Conservation (phyloP, 371 early-diverging fungal species). For the Mucor circinelloides region DNA sequence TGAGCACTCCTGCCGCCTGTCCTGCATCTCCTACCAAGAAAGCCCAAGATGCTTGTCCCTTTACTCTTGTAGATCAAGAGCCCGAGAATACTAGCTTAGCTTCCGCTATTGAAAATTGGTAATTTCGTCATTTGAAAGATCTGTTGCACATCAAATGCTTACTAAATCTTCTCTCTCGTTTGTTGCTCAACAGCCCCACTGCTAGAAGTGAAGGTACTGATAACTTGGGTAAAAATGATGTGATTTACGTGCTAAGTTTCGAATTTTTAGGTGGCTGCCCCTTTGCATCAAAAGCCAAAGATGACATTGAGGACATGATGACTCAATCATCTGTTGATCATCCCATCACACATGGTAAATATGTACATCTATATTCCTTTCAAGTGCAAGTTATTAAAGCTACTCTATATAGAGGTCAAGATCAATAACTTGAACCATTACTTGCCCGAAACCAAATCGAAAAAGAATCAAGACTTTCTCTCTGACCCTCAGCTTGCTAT, state of each 20-base stretch:
- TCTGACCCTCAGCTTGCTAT: conserved; percentile 45
- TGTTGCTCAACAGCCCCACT: not conserved
- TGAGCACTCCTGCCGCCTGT: conserved; percentile 4
- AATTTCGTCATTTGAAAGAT: not conserved
- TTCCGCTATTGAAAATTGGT: not conserved
- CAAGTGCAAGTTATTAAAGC: not conserved
- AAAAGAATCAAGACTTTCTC: conserved; percentile 16
- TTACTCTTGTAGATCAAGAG: not conserved
- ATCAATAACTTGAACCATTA: conserved; percentile 8
- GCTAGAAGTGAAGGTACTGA: not conserved
- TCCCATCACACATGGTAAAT: not conserved
- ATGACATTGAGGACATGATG: conserved; percentile 18
- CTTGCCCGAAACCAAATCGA: conserved; percentile 17
- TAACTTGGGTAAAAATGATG: not conserved
- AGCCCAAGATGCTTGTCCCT: conserved; percentile 6
- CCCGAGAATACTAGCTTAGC: not conserved
- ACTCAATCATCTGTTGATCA: conserved; percentile 9
- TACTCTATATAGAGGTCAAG: conserved; percentile 2
- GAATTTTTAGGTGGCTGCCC: conserved; percentile 3
- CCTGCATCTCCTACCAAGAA: not conserved
- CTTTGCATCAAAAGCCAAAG: conserved; percentile 8
- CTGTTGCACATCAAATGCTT: not conserved
- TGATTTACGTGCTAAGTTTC: not conserved
- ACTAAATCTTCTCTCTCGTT: not conserved
- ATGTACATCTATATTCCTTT: not conserved